Evolutionary conservation across 2,329 filamentous ascomycete genomes (phyloP).

Genomic region (Penicillium sp.): DNA sequence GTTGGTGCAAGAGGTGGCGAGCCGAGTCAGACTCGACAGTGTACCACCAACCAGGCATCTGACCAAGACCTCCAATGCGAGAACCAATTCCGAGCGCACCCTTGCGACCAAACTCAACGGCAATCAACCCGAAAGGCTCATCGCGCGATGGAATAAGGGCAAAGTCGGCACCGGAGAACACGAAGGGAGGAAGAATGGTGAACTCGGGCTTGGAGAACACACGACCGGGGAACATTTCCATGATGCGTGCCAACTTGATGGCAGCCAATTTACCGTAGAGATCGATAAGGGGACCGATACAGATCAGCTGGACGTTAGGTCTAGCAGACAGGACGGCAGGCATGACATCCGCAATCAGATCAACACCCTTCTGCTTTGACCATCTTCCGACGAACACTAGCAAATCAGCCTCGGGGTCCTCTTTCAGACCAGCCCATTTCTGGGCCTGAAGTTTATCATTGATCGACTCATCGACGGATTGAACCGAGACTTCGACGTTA

Average conservation of each 20-base stretch:
- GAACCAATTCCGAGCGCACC: constrained; percentile 68
- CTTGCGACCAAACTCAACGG: constrained; percentile 69
- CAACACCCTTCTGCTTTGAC: constrained; percentile 69
- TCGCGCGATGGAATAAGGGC: constrained; percentile 68
- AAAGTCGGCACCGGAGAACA: constrained; percentile 69
- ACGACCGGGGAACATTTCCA: constrained; percentile 65
- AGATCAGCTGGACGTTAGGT: constrained; percentile 62
- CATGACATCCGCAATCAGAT: constrained; percentile 69
- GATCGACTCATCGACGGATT: constrained; percentile 59
- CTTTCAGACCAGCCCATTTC: constrained; percentile 66
- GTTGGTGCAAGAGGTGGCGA: constrained; percentile 64
- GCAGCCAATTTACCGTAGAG: constrained; percentile 69
- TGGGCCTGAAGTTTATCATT: constrained; percentile 60
- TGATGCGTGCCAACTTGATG: constrained; percentile 64
- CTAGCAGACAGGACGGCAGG: constrained; percentile 63
- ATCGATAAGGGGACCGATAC: constrained; percentile 66
- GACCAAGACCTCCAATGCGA: constrained; percentile 66
- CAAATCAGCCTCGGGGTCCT: constrained; percentile 63
- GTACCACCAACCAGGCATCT: constrained; percentile 73
- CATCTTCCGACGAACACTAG: constrained; percentile 70
- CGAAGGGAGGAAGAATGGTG: constrained; percentile 64
- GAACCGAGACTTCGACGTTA: constrained; percentile 62
- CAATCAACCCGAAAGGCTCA: constrained; percentile 69
- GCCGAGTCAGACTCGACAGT: constrained; percentile 67
- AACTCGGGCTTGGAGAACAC: constrained; percentile 71